These are phyloP conservation scores for Ophiostoma fasciatum DNA, from an alignment of 2,329 filamentous ascomycete genomes.

Conservation along the genomic window DNA sequence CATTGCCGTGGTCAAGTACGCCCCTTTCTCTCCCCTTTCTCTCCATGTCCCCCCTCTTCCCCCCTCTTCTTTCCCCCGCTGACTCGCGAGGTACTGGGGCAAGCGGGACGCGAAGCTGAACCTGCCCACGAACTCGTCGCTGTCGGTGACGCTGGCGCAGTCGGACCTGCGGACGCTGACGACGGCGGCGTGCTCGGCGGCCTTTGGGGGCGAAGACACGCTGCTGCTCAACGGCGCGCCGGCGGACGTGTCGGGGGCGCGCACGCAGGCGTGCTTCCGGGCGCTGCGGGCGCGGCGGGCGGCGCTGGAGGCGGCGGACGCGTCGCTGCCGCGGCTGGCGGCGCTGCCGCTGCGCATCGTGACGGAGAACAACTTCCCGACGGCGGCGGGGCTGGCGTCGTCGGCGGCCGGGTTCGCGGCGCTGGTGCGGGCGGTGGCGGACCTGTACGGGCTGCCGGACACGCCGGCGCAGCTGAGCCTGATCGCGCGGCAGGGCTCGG, in stretches of 20 bases:
- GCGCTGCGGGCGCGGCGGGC: conserved; percentile 67
- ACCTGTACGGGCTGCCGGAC: conserved; percentile 76
- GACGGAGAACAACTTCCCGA: conserved; percentile 98
- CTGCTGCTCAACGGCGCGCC: conserved; percentile 71
- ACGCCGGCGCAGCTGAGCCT: conserved; percentile 70
- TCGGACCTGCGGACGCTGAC: conserved; percentile 88
- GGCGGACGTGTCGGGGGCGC: conserved; percentile 74
- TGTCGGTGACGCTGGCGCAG: conserved; percentile 93
- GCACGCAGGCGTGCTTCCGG: conserved; percentile 88
- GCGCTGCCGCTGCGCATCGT: conserved; percentile 68
- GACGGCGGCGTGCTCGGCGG: conserved; percentile 74
- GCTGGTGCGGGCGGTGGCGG: conserved; percentile 70
- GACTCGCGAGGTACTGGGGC: conserved; percentile 64
- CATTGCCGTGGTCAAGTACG: conserved; percentile 91
- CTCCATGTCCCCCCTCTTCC: conserved; percentile 1
- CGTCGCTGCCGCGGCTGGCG: conserved; percentile 70
- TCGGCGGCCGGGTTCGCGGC: conserved; percentile 57
- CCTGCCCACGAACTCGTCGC: conserved; percentile 92
- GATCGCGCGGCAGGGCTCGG: conserved; percentile 86
- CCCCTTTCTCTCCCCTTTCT: conserved; percentile 7
- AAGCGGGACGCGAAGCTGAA: conserved; percentile 91
- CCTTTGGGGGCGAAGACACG: conserved; percentile 50
- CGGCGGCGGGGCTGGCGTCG: conserved; percentile 73
- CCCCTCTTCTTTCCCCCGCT: conserved; percentile 15
- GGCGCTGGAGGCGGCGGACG: conserved; percentile 55